phyloP scores from a whole-genome alignment of 169 alveolate genomes.

The Fabrea salina region DNA sequence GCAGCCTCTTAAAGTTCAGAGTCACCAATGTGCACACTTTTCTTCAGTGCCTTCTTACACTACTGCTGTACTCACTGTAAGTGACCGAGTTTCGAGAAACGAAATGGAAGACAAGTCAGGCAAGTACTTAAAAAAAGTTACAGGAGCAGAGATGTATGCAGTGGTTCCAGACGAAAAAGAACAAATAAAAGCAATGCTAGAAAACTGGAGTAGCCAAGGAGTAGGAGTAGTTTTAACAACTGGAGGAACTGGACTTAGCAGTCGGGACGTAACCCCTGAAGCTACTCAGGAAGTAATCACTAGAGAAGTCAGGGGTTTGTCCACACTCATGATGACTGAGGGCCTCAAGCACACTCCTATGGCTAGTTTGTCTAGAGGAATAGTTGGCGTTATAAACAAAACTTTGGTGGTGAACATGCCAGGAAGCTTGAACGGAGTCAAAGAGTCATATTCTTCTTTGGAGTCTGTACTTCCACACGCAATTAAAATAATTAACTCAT shows the following conservation, averaged over 20 bases:
- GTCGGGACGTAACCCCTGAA: conserved; percentile 64
- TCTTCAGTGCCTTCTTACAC: too few relatives aligned
- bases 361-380: conserved; percentile 50
- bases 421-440: conserved; percentile 50
- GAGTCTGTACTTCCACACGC: neutral
- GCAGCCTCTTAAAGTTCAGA: neutral
- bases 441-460: conserved; percentile 34
- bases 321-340: conserved; percentile 16
- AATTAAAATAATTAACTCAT: neutral
- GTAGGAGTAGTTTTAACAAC: conserved; percentile 42
- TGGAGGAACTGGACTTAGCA: conserved; percentile 61
- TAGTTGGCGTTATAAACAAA: conserved; percentile 38
- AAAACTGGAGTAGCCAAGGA: neutral
- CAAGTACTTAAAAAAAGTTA: neutral
- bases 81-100: conserved; percentile 56
- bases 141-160: neutral
- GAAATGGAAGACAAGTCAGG: conserved; percentile 39
- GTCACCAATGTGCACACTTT: neutral
- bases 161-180: conserved; percentile 42
- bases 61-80: conserved; percentile 37
- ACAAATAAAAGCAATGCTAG: conserved; percentile 17
- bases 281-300: conserved; percentile 55
- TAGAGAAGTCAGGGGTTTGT: conserved; percentile 33
- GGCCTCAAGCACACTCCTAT: conserved; percentile 32
- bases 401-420: conserved; percentile 45